phyloP scores from a whole-genome alignment of 2,329 filamentous ascomycete genomes.

The Aciculosporium take region DNA sequence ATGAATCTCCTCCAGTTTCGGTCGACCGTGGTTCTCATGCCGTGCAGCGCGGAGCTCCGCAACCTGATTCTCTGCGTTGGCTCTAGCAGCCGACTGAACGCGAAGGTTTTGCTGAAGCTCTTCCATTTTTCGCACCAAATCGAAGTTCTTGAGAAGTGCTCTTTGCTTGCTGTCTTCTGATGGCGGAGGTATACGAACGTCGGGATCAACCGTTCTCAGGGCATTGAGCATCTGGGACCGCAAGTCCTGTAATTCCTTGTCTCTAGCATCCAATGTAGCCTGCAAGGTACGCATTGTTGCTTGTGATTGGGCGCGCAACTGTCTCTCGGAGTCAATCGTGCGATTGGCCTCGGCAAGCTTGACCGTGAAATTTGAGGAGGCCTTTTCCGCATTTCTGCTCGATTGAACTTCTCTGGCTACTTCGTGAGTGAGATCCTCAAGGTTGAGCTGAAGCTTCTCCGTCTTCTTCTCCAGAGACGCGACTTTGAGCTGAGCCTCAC shows the following conservation, averaged over 20 bases:
- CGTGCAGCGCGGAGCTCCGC: constrained; percentile 62
- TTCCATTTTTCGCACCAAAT: constrained; percentile 75
- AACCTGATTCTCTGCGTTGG: constrained; percentile 71
- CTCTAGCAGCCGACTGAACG: constrained; percentile 66
- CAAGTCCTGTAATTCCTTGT: constrained; percentile 68
- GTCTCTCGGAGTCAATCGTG: constrained; percentile 78
- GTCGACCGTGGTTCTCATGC: constrained; percentile 56
- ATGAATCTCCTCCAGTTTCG: constrained; percentile 76
- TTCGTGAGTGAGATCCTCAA: constrained; percentile 90
- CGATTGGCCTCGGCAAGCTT: constrained; percentile 83
- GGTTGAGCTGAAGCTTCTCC: constrained; percentile 73
- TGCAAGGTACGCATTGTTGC: constrained; percentile 73
- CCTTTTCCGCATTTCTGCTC: constrained; percentile 80
- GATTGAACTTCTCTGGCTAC: constrained; percentile 79
- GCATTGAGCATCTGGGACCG: constrained; percentile 67
- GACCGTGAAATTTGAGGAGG: constrained; percentile 61
- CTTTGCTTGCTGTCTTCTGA: constrained; percentile 46
- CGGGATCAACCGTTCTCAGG: constrained; percentile 77
- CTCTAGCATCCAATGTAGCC: constrained; percentile 59
- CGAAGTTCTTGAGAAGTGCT: constrained; percentile 59
- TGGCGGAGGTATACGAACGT: constrained; percentile 48
- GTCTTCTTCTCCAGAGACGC: constrained; percentile 84
- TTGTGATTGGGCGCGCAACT: constrained; percentile 73
- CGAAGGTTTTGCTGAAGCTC: constrained; percentile 78
- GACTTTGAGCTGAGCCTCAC: constrained; percentile 69